phyloP scores from a whole-genome alignment of 2,329 filamentous ascomycete genomes.

The Fusarium equiseti region DNA sequence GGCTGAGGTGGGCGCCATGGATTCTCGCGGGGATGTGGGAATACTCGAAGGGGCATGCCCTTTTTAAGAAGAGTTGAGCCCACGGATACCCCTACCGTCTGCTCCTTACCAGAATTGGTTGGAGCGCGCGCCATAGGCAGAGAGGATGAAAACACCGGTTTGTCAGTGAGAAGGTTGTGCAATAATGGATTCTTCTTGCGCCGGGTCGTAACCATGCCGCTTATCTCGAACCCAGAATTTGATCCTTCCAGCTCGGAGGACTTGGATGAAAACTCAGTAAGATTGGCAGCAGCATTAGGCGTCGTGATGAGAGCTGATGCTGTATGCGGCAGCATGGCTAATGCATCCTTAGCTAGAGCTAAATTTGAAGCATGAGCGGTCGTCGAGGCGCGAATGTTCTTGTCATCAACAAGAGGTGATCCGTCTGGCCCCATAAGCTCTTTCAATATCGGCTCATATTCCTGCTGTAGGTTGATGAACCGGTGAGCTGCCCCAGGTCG shows the following conservation, averaged over 20 bases:
- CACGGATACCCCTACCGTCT: conserved; percentile 36
- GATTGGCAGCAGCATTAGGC: conserved; percentile 79
- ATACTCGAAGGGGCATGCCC: conserved; percentile 88
- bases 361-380: conserved; percentile 76
- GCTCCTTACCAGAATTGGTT: conserved; percentile 45
- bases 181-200: conserved; percentile 83
- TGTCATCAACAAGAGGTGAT: conserved; percentile 50
- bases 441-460: conserved; percentile 76
- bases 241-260: conserved; percentile 52
- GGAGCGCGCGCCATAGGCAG: conserved; percentile 77
- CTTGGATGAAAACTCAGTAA: conserved; percentile 54
- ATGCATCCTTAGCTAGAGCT: conserved; percentile 74
- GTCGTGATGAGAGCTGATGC: conserved; percentile 92
- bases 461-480: conserved; percentile 94
- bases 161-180: conserved; percentile 95
- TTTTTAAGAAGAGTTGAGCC: conserved; percentile 87
- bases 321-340: conserved; percentile 82
- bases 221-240: conserved; percentile 64
- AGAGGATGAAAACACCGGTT: conserved; percentile 91
- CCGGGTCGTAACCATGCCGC: conserved; percentile 66
- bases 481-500: conserved; percentile 54
- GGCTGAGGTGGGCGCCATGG: conserved; percentile 77
- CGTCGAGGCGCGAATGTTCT: conserved; percentile 44
- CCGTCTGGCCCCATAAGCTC: conserved; percentile 63
- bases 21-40: conserved; percentile 77